Evolutionary conservation across 768 basidiomycete species (phyloP), one percentile per base, ranked within the genome.

Genomic region (Tylopilus cervinicoccineus): DNA sequence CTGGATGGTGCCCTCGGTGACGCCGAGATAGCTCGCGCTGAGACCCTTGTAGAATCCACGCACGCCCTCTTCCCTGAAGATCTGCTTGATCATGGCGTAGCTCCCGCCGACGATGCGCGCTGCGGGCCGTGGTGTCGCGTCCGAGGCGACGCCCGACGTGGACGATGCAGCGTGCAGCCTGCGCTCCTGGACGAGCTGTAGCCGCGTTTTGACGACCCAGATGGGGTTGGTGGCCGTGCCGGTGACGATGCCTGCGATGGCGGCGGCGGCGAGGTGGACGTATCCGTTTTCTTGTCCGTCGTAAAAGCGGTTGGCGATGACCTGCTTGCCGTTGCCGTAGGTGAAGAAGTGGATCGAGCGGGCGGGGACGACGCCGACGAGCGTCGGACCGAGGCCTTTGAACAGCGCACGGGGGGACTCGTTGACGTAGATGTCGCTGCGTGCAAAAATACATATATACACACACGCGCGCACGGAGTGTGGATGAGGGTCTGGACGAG

Each of bases 321-420:
- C 69, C 38, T 85, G 86, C 65, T 99, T 99, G 41, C 93, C 93
- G 62, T 96, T 97, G 26, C 95, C 96, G 56, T 99, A 99, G 17
- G 89, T 86, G 76, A 89, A 98, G 70, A 99, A 99, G 69, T 95
- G 91, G 72, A 98, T 97, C 4, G 94, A 93, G 45, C 94, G 83
- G 0, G 95, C 95, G 0, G 96, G 96, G 32, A 99, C 78, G 47
- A 89, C 94, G 45, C 96, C 96, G 26, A 97, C 91, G 0, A 99
- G 76, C 0, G 92, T 95, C 1, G 96, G 92, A 0, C 91, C 93
- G 13, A 99, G 80, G 39, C 96, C 96, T 63, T 87, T 93, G 76
- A 97, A 97, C 0, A 98, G 73, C 0, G 95, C 94, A 13, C 82
- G 77, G 0, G 88, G 80, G 1, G 93, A 92, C 69, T 99, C 96